phyloP scores from a whole-genome alignment of 2,329 filamentous ascomycete genomes.

The Exophiala sideris region DNA sequence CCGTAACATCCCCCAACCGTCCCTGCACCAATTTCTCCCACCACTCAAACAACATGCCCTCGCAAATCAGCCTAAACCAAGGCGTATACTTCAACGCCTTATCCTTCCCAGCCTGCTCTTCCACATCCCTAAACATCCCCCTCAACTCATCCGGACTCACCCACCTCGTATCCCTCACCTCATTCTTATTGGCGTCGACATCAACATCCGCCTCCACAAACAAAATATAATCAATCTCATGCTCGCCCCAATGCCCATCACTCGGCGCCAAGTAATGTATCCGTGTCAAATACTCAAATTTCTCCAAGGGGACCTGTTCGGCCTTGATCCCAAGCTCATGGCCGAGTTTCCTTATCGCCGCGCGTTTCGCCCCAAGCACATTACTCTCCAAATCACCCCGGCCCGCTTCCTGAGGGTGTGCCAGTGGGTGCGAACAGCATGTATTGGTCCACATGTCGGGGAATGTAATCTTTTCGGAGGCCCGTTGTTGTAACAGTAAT shows the following conservation, averaged over 20 bases:
- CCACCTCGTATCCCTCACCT: slow-evolving; percentile 80
- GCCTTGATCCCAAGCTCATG: slow-evolving; percentile 92
- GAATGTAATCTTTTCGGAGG: slow-evolving; percentile 96
- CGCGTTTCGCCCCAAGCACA: slow-evolving; percentile 81
- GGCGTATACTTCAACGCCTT: slow-evolving; percentile 82
- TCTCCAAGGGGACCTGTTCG: slow-evolving; percentile 82
- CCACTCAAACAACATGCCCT: slow-evolving; percentile 97
- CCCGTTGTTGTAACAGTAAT: slow-evolving; percentile 90
- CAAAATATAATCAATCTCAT: slow-evolving; percentile 98
- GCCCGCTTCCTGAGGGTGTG: slow-evolving; percentile 87
- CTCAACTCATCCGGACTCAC: slow-evolving; percentile 80
- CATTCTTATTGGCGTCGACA: slow-evolving; percentile 78
- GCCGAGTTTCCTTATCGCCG: slow-evolving; percentile 86
- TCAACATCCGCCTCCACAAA: slow-evolving; percentile 96
- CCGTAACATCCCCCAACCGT: slow-evolving; percentile 72
- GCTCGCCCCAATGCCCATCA: slow-evolving; percentile 97
- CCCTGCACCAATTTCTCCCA: slow-evolving; percentile 81
- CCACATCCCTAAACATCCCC: slow-evolving; percentile 75
- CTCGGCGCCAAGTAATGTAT: slow-evolving; percentile 98
- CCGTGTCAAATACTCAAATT: slow-evolving; percentile 90
- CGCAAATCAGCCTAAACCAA: slow-evolving; percentile 99
- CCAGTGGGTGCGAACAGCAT: slow-evolving; percentile 95
- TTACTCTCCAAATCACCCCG: slow-evolving; percentile 69
- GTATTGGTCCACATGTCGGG: slow-evolving; percentile 99
- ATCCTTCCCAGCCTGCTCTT: slow-evolving; percentile 68